These are phyloP conservation scores for Eucalyptus cloeziana DNA, from an alignment of 345 rosid species.

Conservation along the genomic window DNA sequence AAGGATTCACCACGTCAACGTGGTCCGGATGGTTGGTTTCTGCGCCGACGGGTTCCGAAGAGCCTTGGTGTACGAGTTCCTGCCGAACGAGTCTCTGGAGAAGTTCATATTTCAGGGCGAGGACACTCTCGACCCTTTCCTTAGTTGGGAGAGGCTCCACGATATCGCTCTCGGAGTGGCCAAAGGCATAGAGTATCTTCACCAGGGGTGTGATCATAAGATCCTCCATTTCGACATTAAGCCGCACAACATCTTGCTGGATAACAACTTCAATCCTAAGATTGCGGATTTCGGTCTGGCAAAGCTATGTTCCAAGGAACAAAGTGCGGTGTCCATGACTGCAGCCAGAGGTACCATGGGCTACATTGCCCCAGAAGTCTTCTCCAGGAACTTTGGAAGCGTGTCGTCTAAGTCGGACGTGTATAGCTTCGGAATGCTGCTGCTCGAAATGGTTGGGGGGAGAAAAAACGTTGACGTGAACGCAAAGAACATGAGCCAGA, in stretches of 20 bases:
- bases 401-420: conserved; percentile 1
- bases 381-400: neutral
- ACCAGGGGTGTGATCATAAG: conserved; percentile 9
- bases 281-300: conserved; percentile 21
- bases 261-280: neutral
- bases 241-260: conserved; percentile 4
- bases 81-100: conserved; percentile 12
- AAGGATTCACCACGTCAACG: conserved; percentile 12
- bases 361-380: conserved; percentile 2
- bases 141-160: neutral
- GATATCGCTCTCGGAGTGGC: conserved; percentile 6
- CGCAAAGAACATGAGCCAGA: neutral
- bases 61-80: conserved; percentile 11
- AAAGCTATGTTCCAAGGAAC: neutral
- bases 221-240: conserved; percentile 18
- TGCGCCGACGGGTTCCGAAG: conserved; percentile 1
- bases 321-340: neutral
- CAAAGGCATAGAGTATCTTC: conserved; percentile 11
- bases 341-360: conserved; percentile 8
- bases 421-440: conserved; percentile 11
- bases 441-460: conserved; percentile 4
- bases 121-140: neutral
- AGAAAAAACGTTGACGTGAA: neutral
- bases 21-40: conserved; percentile 4
- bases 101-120: neutral